Evolutionary conservation across 208 protist species (phyloP), one percentile per base, ranked within the genome.

Genomic region (Leishmania braziliensis): DNA sequence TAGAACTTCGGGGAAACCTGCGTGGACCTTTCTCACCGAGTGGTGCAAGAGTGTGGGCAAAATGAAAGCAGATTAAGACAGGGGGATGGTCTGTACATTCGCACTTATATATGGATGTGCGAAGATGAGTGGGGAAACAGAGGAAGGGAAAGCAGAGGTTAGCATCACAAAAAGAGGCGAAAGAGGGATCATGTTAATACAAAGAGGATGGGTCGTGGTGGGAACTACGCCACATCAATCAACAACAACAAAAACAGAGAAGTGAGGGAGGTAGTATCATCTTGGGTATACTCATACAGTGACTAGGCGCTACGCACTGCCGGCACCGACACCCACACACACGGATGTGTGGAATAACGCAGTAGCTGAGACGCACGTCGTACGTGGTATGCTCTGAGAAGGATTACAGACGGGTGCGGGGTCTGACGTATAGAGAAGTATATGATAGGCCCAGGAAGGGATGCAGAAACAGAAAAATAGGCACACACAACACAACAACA

Each of bases 31-130:
- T 36, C 18, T 9, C 72, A 46, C 62, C 9, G 29, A 62, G 72
- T 9, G 18, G 51, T 54, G n/a, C 72, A 76, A 4, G 51, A 56
- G 70, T 39, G 39, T 20, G 12, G 6, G 48, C 2, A 8, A 62
- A 8, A 62, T 62, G 72, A 46, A n/a, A 29, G 72, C 18, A 10
- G 46, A 20, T 10, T 18, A 58, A 43, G 51, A 16, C 14, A 76
- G 18, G 29, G 8, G 51, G 16, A 56, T 46, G 33, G 50, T 23
- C 53, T 62, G 51, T 62, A 23, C 72, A 76, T 51, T 53, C 20
- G 51, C 51, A 20, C 72, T 33, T 3, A 43, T 76, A 76, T 43
- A 76, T 76, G 29, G 18, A 62, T 43, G 50, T 63, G 72, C 50
- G 51, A 76, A 5, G n/a, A 62, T 46, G 72, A 9, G 46, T 76